Conservation (phyloP, 768 basidiomycete genomes). For the Lactarius hengduanensis region DNA sequence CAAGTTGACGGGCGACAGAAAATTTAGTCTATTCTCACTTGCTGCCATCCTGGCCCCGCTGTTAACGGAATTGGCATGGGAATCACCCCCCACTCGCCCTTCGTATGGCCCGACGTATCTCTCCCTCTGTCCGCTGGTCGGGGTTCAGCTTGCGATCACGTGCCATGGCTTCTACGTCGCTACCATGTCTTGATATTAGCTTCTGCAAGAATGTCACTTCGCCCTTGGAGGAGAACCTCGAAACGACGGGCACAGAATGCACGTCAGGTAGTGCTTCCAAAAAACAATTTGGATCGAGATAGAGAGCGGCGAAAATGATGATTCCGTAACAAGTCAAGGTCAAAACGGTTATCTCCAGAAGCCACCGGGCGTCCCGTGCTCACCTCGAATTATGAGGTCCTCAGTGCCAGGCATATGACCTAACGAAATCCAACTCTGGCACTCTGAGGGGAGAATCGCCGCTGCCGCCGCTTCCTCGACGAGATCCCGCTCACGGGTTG, state of each 20-base stretch:
- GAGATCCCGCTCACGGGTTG: conserved; percentile 5
- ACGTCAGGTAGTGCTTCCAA: conserved; percentile 23
- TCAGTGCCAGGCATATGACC: conserved; percentile 13
- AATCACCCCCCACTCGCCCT: conserved; percentile 48
- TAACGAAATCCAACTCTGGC: conserved; percentile 21
- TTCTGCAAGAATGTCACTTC: conserved; percentile 66
- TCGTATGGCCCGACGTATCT: conserved; percentile 61
- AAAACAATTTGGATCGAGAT: conserved; percentile 13
- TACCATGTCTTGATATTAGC: conserved; percentile 67
- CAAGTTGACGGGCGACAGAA: conserved; percentile 14
- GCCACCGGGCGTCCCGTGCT: conserved; percentile 18
- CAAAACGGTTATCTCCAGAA: conserved; percentile 29
- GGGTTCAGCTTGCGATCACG: conserved; percentile 75
- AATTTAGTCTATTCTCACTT: conserved; percentile 26
- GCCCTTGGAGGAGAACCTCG: conserved; percentile 62
- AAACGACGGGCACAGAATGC: conserved; percentile 10
- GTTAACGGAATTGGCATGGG: conserved; percentile 14
- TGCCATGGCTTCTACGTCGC: conserved; percentile 74
- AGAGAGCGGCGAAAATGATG: conserved; percentile 18
- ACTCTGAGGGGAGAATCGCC: conserved; percentile 7
- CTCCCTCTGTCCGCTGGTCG: conserved; percentile 81
- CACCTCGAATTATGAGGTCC: conserved; percentile 25
- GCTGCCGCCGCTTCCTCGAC: conserved; percentile 21
- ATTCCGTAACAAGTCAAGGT: conserved; percentile 24
- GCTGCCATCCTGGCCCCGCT: conserved; percentile 12